Base-by-base conservation (phyloP, 73 alveolate species). In the Tetrahymena elliotti region DNA sequence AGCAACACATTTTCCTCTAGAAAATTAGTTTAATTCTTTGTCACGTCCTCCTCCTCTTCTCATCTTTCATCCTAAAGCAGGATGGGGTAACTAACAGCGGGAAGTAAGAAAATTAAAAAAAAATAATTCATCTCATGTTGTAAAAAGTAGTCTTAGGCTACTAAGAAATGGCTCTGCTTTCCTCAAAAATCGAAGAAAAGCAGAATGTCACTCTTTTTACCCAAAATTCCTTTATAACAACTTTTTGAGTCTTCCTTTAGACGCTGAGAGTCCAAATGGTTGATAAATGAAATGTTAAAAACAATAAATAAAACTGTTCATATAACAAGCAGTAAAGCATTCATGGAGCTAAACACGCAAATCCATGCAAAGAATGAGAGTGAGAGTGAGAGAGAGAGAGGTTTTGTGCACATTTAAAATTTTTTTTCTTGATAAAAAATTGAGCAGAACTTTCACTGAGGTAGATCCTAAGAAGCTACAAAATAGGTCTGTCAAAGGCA, bases 1-100 rank as follows among this genome's bases (percentile, higher is more conserved):
- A 31, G 36, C 88, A 68, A 68, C 88, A n/a, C 88, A 68, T 18
- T 68, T 68, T 68, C 36, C 36, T 31, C 34, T 27, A 68, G 16
- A 36, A 31, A 31, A 68, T 27, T 35, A 31, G 38, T 68, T 68
- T 31, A 68, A 68, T 68, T 68, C 88, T 68, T 68, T 68, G 88
- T 68, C 88, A 68, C 88, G 36, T 68, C 88, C 88, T 68, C 88
- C 88, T 68, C 88, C 88, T 68, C 88, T 68, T 68, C 88, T 68
- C 88, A 68, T 24, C 88, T 68, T 68, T 68, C 88, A 68, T 68
- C 88, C n/a, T 68, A 35, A 68, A 54, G 84, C 84, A 54, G 33
- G 84, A 54, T 68, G 88, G 88, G 88, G 88, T 27, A 68, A 68
- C 88, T 68, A 68, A 68, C 88, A 68, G 88, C 88, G n/a, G 88